Evolutionary conservation across 192 early-diverging fungal species (phyloP).

Genomic region (Dissophora ornata): DNA sequence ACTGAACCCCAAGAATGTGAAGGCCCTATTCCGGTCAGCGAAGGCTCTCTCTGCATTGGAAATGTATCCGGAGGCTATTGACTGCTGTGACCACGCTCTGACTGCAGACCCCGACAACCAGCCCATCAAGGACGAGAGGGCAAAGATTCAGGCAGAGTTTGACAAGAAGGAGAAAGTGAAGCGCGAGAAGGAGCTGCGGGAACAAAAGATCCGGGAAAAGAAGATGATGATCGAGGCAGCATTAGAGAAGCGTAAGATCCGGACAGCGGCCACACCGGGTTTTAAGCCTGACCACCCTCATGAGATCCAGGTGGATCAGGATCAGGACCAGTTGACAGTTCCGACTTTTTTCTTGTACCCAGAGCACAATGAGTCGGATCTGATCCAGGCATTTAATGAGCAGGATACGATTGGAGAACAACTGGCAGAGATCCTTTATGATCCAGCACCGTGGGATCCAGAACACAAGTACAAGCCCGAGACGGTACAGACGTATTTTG

Average conservation of each 20-base stretch:
- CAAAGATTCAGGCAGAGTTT: conserved; percentile 47
- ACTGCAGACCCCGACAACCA: conserved; percentile 69
- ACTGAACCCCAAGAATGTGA: conserved; percentile 84
- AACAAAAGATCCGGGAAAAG: conserved; percentile 60
- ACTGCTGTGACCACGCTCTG: conserved; percentile 86
- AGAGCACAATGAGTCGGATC: conserved; percentile 90
- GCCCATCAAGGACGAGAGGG: conserved; percentile 48
- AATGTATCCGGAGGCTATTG: conserved; percentile 84
- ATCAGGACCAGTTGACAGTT: conserved; percentile 71
- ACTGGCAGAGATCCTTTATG: conserved; percentile 82
- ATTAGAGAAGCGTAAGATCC: conserved; percentile 58
- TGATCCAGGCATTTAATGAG: conserved; percentile 89
- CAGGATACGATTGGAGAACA: conserved; percentile 84
- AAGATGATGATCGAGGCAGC: conserved; percentile 43
- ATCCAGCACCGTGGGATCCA: conserved; percentile 88
- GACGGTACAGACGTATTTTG: conserved; percentile 84
- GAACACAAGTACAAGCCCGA: conserved; percentile 74
- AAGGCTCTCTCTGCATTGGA: conserved; percentile 85
- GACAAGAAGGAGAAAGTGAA: conserved; percentile 37
- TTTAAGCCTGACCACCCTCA: conserved; percentile 56
- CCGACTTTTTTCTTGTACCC: conserved; percentile 97
- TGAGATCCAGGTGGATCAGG: conserved; percentile 68
- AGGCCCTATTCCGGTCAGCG: conserved; percentile 92
- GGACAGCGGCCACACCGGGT: conserved; percentile 52
- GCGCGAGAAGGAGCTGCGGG: conserved; percentile 56